Base-by-base conservation (phyloP, 1,284 basidiomycete species). In the Serendipita sp. region DNA sequence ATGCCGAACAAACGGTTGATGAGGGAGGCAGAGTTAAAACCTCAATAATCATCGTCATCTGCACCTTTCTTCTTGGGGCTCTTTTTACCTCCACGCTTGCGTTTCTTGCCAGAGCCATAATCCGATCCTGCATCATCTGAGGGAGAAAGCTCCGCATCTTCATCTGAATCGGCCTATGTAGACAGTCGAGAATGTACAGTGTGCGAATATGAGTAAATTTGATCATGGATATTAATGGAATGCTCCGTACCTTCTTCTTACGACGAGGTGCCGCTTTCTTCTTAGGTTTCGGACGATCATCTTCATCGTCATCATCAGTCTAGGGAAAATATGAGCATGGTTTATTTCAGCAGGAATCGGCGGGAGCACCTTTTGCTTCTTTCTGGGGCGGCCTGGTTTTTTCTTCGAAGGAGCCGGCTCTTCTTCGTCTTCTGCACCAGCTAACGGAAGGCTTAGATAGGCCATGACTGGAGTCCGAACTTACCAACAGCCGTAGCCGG, bases 31-130 rank as follows among this genome's bases (percentile, higher is more conserved):
- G 26, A 58, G 15, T n/a, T 58, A 0, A n/a, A 49, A 4, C 10
- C 12, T 58, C 34, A 58, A 58, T 58, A 58, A 32, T 58, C 53
- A 58, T 58, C 53, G 32, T 58, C 53, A n/a, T 58, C 53, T 26
- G 53, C 53, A 10, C 5, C 53, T 32, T 30, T 58, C 53, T 58
- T 58, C 53, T 58, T 58, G 4, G 53, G 30, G 53, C 53, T 34
- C 53, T 58, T 58, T 26, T 58, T 58, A 5, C 26, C 22, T 29
- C 26, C 26, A 3, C 53, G 53, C 30, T 58, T 58, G 53, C 53
- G 53, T 32, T 58, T 58, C 30, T 58, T 22, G 10, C 53, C 53
- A 58, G n/a, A 17, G 4, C 30, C 30, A n/a, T 58, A 58, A 26
- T 58, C 53, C n/a, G 47, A 49, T 30, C 30, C 53, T 22, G 15